These are phyloP conservation scores for Apiotrichum gracile DNA, from an alignment of 1,284 basidiomycete genomes.

Conservation along the genomic window DNA sequence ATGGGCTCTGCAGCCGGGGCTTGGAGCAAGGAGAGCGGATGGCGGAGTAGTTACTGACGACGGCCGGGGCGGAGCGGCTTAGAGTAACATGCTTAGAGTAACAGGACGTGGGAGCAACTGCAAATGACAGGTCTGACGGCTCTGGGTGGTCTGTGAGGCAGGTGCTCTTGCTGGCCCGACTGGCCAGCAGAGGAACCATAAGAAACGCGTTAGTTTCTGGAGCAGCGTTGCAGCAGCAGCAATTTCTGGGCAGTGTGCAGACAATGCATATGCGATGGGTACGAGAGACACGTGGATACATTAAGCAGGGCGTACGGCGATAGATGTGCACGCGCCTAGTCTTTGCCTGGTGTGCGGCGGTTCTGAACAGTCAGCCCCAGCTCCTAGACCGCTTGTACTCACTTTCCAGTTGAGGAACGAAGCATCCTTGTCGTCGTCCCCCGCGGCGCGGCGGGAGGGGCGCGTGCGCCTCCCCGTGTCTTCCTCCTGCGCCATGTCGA, in stretches of 20 bases:
- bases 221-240: not conserved
- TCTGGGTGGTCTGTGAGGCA: too few species aligned
- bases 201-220: too few species aligned
- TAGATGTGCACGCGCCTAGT: not conserved
- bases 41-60: too few species aligned
- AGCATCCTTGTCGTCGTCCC: constrained; percentile 21
- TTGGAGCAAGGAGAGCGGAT: too few species aligned
- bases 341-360: constrained; percentile 2
- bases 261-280: not conserved
- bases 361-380: not conserved
- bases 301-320: not conserved
- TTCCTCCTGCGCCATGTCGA: constrained; percentile 19
- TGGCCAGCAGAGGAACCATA: too few species aligned
- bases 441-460: constrained; percentile 13
- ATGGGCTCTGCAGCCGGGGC: not conserved
- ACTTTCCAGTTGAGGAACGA: constrained; percentile 38
- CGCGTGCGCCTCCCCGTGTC: constrained; percentile 8
- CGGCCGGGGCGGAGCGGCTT: too few species aligned
- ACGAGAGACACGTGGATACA: not conserved
- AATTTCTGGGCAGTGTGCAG: not conserved
- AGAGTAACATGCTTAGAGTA: too few species aligned
- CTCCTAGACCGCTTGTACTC: constrained; percentile 1
- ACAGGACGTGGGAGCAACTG: too few species aligned
- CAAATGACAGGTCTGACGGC: too few species aligned
- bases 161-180: too few species aligned